Base-by-base conservation (phyloP, 140 eudicot genomes). In the Erigeron philadelphicus region DNA sequence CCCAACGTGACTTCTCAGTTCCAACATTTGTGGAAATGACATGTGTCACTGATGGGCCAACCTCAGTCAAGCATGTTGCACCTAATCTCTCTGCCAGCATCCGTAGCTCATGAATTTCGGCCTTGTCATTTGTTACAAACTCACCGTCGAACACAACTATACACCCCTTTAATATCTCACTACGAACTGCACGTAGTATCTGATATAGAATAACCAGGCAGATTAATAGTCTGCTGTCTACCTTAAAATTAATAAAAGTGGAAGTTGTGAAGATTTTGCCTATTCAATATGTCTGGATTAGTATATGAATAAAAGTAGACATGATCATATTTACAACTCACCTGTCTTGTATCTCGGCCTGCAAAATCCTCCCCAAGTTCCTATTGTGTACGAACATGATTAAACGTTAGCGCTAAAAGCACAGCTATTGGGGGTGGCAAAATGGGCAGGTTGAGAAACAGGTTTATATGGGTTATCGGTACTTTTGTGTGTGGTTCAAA, bases 31-130 rank as follows among this genome's bases (percentile, higher is more conserved):
- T 67, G 40, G 87, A 83, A 0, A 80, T 78, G 11, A 83, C 87
- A 64, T 83, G 84, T 8, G 87, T 83, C 44, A 83, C 84, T 1
- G 82, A 68, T 9, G 78, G 19, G 66, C 76, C 84, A 16, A 86
- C 72, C 68, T 88, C 87, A 0, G 77, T 76, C 0, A 82, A 67
- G 78, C 96, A 88, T 9, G 84, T 84, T 9, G 98, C 98, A 60
- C 96, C 98, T 75, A 92, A 66, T 62, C 82, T 77, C 72, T 84
- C 96, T 0, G 98, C 98, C 88, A 86, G 62, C 76, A 74, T 83
- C 98, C 96, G 88, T 5, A 79, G 57, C 1, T 78, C 85, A 67
- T 91, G 89, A 17, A 78, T 73, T 73, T 86, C 95, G 0, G 91
- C 84, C 5, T 74, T 84, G 71, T 62, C 75, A 48, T 86, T 64